Conservation (phyloP, 441 rosid species). For the Corymbia citriodora region DNA sequence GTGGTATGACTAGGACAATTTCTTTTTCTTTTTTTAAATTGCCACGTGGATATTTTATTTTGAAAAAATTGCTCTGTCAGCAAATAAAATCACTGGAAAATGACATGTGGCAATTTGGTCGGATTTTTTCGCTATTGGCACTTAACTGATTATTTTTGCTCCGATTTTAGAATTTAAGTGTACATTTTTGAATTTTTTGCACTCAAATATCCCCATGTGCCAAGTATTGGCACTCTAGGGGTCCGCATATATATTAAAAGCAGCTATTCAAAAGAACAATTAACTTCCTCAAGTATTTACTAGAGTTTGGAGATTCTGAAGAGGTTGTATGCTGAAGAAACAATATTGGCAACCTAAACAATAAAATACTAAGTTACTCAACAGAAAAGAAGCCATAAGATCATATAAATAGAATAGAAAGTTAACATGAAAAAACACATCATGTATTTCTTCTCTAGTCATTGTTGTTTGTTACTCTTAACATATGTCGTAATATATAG, state of each 20-base stretch:
- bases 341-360: conserved; percentile 57
- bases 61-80: too few species aligned
- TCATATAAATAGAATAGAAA: background rate
- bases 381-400: background rate
- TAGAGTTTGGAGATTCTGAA: conserved; percentile 50
- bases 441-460: background rate
- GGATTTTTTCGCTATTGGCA: too few species aligned
- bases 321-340: conserved; percentile 80
- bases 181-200: too few species aligned
- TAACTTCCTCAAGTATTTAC: conserved; percentile 22
- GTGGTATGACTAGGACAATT: too few species aligned
- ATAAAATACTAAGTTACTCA: background rate
- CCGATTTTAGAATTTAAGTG: too few species aligned
- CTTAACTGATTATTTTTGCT: too few species aligned
- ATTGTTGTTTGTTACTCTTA: background rate
- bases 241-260: background rate
- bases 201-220: too few species aligned
- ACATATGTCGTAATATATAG: background rate
- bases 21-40: too few species aligned
- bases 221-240: too few species aligned
- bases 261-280: background rate
- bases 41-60: too few species aligned
- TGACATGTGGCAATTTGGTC: too few species aligned
- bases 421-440: background rate
- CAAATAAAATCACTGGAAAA: too few species aligned